Percentiles rank a stretch among this genome's conserved stretches.
Evolutionary conservation across 2,329 filamentous ascomycete genomes (phyloP).

Genomic region (Fusarium humuli): DNA sequence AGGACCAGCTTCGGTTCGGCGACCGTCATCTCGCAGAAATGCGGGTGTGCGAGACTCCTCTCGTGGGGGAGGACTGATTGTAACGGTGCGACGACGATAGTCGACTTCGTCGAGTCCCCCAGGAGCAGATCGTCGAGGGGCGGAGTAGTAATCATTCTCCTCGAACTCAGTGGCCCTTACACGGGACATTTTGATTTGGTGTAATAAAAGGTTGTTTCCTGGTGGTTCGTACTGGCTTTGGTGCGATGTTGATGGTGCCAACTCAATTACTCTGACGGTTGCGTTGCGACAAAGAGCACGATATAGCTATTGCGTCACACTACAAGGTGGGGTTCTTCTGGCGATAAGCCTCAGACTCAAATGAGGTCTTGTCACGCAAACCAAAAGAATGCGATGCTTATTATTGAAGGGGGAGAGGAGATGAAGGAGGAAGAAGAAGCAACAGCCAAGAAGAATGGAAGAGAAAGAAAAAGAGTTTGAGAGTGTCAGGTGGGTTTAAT

Average conservation of each 20-base stretch:
- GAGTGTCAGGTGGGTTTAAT: constrained; percentile 47
- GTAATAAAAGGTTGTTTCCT: constrained; percentile 13
- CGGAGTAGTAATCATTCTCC: constrained; percentile 58
- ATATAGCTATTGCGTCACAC: constrained; percentile 35
- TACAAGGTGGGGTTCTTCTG: constrained; percentile 29
- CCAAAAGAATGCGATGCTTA: constrained; percentile 28
- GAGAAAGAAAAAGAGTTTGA: constrained; percentile 35
- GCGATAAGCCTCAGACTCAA: constrained; percentile 33
- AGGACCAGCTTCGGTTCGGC: constrained; percentile 61
- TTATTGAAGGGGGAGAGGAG: constrained; percentile 27
- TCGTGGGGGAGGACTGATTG: constrained; percentile 57
- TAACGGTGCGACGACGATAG: constrained; percentile 48
- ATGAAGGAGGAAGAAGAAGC: constrained; percentile 11
- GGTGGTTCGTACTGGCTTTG: constrained; percentile 7
- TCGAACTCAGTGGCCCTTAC: constrained; percentile 56
- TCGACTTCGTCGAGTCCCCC: constrained; percentile 54
- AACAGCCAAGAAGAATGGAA: constrained; percentile 31
- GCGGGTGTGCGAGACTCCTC: constrained; percentile 61
- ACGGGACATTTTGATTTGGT: constrained; percentile 44
- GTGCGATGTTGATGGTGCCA: constrained; percentile 21
- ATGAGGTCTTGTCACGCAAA: constrained; percentile 31
- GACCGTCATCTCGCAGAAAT: constrained; percentile 64
- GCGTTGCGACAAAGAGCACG: constrained; percentile 19
- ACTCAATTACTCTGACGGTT: constrained; percentile 29
- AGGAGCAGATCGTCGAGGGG: constrained; percentile 52